Conservation (phyloP, 208 protist species). For the Leishmania major region DNA sequence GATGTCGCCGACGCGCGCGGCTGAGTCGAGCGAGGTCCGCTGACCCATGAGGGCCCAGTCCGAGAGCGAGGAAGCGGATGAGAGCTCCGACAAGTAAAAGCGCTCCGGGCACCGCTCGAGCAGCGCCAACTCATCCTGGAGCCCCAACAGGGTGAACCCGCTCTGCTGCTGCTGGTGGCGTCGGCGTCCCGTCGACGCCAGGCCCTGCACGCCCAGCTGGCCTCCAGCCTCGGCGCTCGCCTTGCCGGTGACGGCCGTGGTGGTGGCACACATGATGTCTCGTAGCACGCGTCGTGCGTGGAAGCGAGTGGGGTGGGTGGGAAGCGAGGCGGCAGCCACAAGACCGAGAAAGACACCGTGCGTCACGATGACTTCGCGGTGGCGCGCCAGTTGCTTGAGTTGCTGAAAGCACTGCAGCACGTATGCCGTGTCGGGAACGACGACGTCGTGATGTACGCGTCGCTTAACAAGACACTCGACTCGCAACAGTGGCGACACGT, state of each 20-base stretch:
- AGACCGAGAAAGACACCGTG: conserved; percentile 76
- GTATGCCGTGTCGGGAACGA: conserved; percentile 72
- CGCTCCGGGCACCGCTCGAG: conserved; percentile 62
- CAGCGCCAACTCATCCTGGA: conserved; percentile 80
- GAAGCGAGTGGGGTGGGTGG: conserved; percentile 55
- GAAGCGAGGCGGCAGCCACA: conserved; percentile 25
- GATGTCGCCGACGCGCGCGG: not conserved
- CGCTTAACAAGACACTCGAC: conserved; percentile 50
- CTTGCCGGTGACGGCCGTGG: conserved; percentile 20
- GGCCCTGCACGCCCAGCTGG: not conserved
- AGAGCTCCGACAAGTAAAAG: conserved; percentile 34
- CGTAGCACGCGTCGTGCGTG: conserved; percentile 63
- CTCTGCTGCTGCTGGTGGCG: conserved; percentile 19
- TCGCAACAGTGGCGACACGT: conserved; percentile 23
- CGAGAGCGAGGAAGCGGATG: conserved; percentile 2
- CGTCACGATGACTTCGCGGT: conserved; percentile 79
- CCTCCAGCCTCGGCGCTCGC: not conserved
- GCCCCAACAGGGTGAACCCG: conserved; percentile 75
- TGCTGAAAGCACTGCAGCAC: conserved; percentile 58
- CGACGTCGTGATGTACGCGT: conserved; percentile 59
- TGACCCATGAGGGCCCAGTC: conserved; percentile 6
- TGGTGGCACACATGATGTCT: conserved; percentile 59
- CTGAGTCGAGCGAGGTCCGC: not conserved
- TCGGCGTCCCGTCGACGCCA: not conserved
- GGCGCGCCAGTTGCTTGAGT: conserved; percentile 58